Evolutionary conservation across 1,139 yeast species (phyloP), one percentile per base, ranked within the genome.

Genomic region (Arxiozyma telluris): DNA sequence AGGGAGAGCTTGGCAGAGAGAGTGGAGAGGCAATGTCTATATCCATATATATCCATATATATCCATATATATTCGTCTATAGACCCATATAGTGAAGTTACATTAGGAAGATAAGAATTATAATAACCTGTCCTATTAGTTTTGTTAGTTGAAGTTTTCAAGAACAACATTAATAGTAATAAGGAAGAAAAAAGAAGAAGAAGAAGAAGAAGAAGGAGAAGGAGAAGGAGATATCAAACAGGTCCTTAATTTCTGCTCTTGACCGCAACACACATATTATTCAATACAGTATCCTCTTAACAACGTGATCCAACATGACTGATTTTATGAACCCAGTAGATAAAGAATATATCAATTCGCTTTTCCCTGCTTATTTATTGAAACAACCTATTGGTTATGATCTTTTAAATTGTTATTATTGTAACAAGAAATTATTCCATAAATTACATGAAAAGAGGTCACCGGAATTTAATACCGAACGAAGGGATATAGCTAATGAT

Each of bases 171-270:
- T 30, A 34, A 34, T 4, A 12, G n/a, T 34, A 34, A 34, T 34
- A 34, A 34, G 2, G 2, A 34, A 34, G 4, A 34, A 6, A 8
- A 27, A 27, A 8, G 30, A 27, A 27, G 25, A 23, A 23, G 25
- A 23, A 23, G n/a, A n/a, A n/a, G n/a, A n/a, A n/a, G n/a, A 23
- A 44, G 52, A 88, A 70, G 72, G 74, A 55, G 78, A 91, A 58
- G 89, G 6, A 8, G 34, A 30, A 30, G 34, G 15, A 5, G 39
- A 15, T 34, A 34, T 8, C 39, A 15, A 15, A 15, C n/a, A 34
- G 5, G 12, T 6, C 39, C n/a, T 34, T 34, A 11, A 34, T 34
- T 34, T 34, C n/a, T 34, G 6, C n/a, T 3, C 6, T 34, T 34
- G 8, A 34, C 3, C 6, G 4, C n/a, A 15, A 15, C 3, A 15